Evolutionary conservation across 78 protist species (phyloP), one percentile per base, ranked within the genome.

Genomic region (Chrysochromulina tobinii): DNA sequence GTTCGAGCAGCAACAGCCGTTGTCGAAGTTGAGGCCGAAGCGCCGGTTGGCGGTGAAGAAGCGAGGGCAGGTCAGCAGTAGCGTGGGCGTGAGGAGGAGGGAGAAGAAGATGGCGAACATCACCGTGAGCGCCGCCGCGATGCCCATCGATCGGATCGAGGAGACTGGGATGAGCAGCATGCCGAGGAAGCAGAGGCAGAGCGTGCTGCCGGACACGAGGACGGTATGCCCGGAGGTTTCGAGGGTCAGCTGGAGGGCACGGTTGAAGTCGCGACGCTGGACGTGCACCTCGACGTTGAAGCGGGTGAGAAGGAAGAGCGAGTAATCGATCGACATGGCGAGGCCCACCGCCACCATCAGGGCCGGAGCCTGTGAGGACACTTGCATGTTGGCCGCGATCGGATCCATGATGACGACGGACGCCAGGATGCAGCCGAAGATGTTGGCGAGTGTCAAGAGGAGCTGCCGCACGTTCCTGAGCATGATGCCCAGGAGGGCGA

Each of bases 301-400:
- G 79, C 97, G 94, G 21, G 96, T 27, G 67, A 95, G 93, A 2
- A 95, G 69, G 59, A 95, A 95, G 69, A 95, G 94, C 27, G 89
- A 69, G 94, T 95, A 95, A 81, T 95, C 97, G 83, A 95, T 95
- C 21, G 72, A 57, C 93, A 93, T 90, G 7, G 97, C 96, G 64
- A 95, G 58, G 12, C 92, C 93, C 6, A 90, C 27, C 48, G 86
- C 55, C n/a, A 9, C 51, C 79, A 69, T 69, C 53, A 69, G 4
- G 15, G 79, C 38, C 15, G 79, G 79, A 3, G 79, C 79, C 51
- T 69, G 51, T 11, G 79, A 11, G 23, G 79, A 69, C 25, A 69
- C 79, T 6, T 64, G 27, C 64, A 12, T 59, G 64, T 12, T 59
- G 25, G 12, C 50, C 55, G 79, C 3, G 79, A 69, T 12, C 12